Percentiles rank a stretch among this genome's conserved stretches.
Evolutionary conservation across 2,329 filamentous ascomycete species (phyloP).

Genomic region (Orbilia blumenaviensis): DNA sequence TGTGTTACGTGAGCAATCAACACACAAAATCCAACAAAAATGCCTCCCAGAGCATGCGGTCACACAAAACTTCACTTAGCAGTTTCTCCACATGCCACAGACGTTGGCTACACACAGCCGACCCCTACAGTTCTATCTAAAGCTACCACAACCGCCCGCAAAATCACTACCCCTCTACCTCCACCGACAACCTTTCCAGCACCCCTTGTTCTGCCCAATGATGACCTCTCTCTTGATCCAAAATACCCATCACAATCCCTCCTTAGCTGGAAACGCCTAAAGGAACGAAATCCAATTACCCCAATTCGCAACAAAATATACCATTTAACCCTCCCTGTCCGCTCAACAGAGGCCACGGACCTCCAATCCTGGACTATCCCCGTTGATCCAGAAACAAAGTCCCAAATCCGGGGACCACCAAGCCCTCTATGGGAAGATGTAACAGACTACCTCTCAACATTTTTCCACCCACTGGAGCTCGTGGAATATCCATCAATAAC

Average conservation of each 20-base stretch:
- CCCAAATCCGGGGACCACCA: background rate
- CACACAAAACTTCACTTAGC: conserved; percentile 4
- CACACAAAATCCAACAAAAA: conserved; percentile 19
- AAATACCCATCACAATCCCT: conserved; percentile 66
- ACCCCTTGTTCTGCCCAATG: conserved; percentile 69
- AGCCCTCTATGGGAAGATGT: conserved; percentile 59
- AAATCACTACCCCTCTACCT: background rate
- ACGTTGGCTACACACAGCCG: conserved; percentile 25
- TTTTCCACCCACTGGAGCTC: conserved; percentile 57
- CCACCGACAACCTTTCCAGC: conserved; percentile 65
- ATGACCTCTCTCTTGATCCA: conserved; percentile 68
- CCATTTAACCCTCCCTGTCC: conserved; percentile 64
- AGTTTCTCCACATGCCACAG: conserved; percentile 14
- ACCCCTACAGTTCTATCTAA: background rate
- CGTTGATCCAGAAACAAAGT: conserved; percentile 38
- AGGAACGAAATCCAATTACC: conserved; percentile 66
- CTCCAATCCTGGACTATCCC: conserved; percentile 64
- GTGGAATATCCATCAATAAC: conserved; percentile 26
- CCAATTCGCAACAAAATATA: conserved; percentile 66
- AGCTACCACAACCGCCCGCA: conserved; percentile 1
- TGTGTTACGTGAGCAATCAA: background rate
- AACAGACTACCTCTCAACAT: conserved; percentile 63
- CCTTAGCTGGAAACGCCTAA: conserved; percentile 64
- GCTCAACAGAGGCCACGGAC: conserved; percentile 60
- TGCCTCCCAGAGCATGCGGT: conserved; percentile 23